Conservation (phyloP, 768 basidiomycete species). For the Leccinum longicurvipes region DNA sequence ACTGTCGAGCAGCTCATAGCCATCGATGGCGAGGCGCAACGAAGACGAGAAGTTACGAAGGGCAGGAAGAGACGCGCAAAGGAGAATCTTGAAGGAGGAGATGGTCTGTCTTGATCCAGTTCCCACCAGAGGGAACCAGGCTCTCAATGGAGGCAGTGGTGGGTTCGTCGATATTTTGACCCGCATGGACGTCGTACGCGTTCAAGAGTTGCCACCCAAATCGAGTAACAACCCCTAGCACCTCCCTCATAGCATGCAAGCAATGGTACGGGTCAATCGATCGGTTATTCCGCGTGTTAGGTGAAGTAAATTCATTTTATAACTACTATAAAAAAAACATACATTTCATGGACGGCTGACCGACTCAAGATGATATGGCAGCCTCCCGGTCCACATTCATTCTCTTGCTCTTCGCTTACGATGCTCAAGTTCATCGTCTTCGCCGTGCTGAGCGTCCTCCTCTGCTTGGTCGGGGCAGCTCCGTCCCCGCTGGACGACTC, state of each 20-base stretch:
- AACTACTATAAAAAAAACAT: not conserved
- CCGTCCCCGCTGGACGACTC: not conserved
- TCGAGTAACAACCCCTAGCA: not conserved
- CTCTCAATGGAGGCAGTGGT: conserved; percentile 48
- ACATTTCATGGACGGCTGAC: not conserved
- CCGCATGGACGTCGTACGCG: conserved; percentile 34
- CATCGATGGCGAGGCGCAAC: conserved; percentile 26
- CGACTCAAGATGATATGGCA: not conserved
- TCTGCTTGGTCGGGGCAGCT: not conserved
- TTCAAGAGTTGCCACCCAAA: not conserved
- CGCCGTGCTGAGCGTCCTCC: not conserved
- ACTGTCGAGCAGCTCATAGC: conserved; percentile 26
- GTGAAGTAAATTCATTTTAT: not conserved
- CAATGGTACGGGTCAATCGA: not conserved
- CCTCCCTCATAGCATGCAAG: no score
- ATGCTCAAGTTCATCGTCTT: not conserved
- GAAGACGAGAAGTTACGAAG: conserved; percentile 2
- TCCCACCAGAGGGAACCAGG: conserved; percentile 43
- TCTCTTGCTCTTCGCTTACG: not conserved
- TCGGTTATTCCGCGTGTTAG: not conserved
- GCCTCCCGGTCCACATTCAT: not conserved
- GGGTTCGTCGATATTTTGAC: conserved; percentile 45
- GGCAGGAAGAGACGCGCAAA: conserved; percentile 15
- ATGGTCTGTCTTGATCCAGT: conserved; percentile 5
- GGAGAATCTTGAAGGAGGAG: conserved; percentile 14